Evolutionary conservation across 2,329 filamentous ascomycete genomes (phyloP), one percentile per base, ranked within the genome.

Genomic region (Verticillium longisporum): DNA sequence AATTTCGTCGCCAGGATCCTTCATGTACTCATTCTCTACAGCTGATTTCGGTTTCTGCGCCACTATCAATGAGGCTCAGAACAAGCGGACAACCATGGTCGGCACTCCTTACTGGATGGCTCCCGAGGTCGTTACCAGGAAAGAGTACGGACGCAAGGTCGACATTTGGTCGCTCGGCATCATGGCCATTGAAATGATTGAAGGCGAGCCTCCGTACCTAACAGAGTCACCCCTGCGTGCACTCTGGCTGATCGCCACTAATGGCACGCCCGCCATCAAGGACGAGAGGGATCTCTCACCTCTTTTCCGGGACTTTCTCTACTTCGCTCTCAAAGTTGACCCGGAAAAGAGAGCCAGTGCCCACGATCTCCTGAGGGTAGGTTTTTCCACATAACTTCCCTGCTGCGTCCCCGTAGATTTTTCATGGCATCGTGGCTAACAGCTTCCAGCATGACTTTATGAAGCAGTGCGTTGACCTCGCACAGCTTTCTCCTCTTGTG

Each of bases 21-120:
- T 5, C 36, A 50, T 2, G 55, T 34, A 36, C 77, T 78, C 73
- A 79, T 63, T n/a, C 26, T 11, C 32, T 63, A 50, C 65, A 96
- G 92, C 94, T 70, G 95, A 99, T 80, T 98, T 99, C 71, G 95
- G 95, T 13, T 99, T 99, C 79, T 98, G 95, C 75, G 95, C 95
- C 31, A 96, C 97, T 72, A 97, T 98, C 77, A 98, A 97, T 72
- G 94, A 98, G 70, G 89, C 90, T 33, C 93, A 97, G 69, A 96
- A 93, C 77, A 98, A 98, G 82, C 90, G 95, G 63, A 98, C 93
- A 4, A 99, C 95, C 14, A 99, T 98, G 95, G 95, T 99, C 55
- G 95, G 95, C 60, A 98, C 95, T 7, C 95, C 95, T 1, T 99
- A 99, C 76, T 99, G 95, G 95, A 99, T 99, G 95, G 95, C 95